A percentile compares a stretch with the other conserved stretches of the same genome.
Evolutionary conservation across 1,284 basidiomycete species (phyloP).

Genomic region (Cryptococcus maquisensis): DNA sequence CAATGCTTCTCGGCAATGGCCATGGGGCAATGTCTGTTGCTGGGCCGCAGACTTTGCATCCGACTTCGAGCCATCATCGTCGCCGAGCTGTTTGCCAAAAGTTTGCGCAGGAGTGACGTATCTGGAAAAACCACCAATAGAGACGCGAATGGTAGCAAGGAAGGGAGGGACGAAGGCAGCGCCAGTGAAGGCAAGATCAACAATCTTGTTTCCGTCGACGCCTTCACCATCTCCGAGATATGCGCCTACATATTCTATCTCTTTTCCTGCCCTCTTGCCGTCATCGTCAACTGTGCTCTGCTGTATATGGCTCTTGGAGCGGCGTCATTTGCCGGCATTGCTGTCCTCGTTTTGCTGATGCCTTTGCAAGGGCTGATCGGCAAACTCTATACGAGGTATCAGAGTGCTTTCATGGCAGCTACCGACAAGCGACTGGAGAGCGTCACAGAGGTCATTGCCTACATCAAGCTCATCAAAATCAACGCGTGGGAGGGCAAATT

Average conservation of each 20-base stretch:
- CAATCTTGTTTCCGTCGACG: slow-evolving; percentile 56
- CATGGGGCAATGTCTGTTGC: slow-evolving; percentile 50
- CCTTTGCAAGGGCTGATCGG: slow-evolving; percentile 49
- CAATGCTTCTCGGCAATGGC: slow-evolving; percentile 48
- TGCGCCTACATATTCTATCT: slow-evolving; percentile 46
- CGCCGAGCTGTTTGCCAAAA: slow-evolving; percentile 56
- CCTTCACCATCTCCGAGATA: slow-evolving; percentile 48
- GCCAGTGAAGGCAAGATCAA: slow-evolving; percentile 54
- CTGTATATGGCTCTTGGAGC: slow-evolving; percentile 49
- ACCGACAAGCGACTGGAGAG: slow-evolving; percentile 55
- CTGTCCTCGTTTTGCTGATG: slow-evolving; percentile 44
- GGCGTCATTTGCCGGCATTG: slow-evolving; percentile 52
- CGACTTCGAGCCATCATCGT: slow-evolving; percentile 53
- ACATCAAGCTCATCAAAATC: slow-evolving; percentile 54
- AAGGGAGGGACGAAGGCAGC: slow-evolving; percentile 11
- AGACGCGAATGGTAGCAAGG: slow-evolving; percentile 22
- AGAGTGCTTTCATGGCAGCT: slow-evolving; percentile 51
- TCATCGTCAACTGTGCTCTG: slow-evolving; percentile 50
- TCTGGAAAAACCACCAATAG: slow-evolving; percentile 39
- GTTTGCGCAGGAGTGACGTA: slow-evolving; percentile 52
- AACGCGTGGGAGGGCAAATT: slow-evolving; percentile 53
- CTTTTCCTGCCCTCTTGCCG: slow-evolving; percentile 47
- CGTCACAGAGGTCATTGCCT: slow-evolving; percentile 54
- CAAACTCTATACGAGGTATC: slow-evolving; percentile 50
- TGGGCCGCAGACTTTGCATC: slow-evolving; percentile 52